These are phyloP conservation scores for Bryoglossum gracile DNA, from an alignment of 495 filamentous ascomycete genomes.

Conservation along the genomic window DNA sequence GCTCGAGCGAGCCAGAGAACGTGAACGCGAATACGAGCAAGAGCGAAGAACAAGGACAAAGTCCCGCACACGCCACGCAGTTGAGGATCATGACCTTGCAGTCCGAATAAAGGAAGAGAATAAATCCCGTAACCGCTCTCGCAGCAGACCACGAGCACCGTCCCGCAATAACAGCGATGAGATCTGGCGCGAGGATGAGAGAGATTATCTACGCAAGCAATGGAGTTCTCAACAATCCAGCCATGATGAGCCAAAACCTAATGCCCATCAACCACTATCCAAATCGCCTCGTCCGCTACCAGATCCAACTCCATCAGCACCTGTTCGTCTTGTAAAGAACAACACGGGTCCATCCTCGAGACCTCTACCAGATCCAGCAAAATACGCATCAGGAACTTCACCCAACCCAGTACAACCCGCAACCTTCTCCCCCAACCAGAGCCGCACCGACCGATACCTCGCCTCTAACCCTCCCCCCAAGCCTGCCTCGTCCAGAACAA, in stretches of 20 bases:
- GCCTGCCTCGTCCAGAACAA: conserved; percentile 28
- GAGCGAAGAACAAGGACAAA: conserved; percentile 58
- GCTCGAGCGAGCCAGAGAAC: conserved; percentile 74
- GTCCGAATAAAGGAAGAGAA: conserved; percentile 27
- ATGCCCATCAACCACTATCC: conserved; percentile 36
- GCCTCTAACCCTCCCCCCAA: conserved; percentile 34
- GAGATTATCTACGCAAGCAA: conserved; percentile 61
- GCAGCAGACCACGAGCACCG: conserved; percentile 36
- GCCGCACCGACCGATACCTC: conserved; percentile 38
- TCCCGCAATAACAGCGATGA: conserved; percentile 37
- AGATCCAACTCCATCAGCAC: conserved; percentile 16
- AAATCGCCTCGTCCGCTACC: conserved; percentile 30
- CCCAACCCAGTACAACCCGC: conserved; percentile 6
- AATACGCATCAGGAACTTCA: conserved; percentile 27
- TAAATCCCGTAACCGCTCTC: conserved; percentile 32
- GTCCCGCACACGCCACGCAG: conserved; percentile 5
- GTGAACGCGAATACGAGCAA: conserved; percentile 76
- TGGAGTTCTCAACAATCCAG: conserved; percentile 49
- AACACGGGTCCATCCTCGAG: conserved; percentile 29
- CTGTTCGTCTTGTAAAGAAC: conserved; percentile 20
- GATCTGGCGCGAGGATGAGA: conserved; percentile 67
- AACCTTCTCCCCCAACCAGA: conserved; percentile 26
- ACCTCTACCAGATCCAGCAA: conserved; percentile 46
- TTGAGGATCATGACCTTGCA: conserved; percentile 25
- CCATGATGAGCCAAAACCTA: conserved; percentile 31